phyloP scores from a whole-genome alignment of 768 basidiomycete species.

The Strobilomyces dryophilus region DNA sequence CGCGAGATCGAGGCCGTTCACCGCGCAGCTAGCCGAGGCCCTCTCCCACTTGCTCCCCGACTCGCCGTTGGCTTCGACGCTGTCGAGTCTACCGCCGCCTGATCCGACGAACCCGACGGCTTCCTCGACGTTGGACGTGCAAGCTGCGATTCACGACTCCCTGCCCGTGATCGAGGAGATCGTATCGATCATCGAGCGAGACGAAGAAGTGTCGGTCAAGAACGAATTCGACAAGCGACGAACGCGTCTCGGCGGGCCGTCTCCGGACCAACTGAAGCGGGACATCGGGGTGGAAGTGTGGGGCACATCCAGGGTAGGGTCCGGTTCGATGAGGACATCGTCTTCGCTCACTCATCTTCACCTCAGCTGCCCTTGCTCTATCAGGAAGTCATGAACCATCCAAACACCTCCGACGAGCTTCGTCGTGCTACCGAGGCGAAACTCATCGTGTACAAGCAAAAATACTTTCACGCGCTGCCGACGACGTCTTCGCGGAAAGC shows the following conservation, averaged over 20 bases:
- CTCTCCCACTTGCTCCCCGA: constrained; percentile 72
- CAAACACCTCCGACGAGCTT: constrained; percentile 71
- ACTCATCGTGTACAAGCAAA: constrained; percentile 60
- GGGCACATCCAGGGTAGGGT: constrained; percentile 52
- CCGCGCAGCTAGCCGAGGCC: constrained; percentile 55
- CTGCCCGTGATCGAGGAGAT: constrained; percentile 74
- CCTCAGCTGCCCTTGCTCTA: constrained; percentile 68
- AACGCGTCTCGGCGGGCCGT: constrained; percentile 66
- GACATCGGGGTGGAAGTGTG: constrained; percentile 68
- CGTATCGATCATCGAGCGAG: constrained; percentile 53
- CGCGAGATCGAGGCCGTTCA: neutral
- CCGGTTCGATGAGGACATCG: neutral
- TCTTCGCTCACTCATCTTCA: constrained; percentile 7
- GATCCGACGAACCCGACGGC: constrained; percentile 71
- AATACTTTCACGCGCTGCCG: constrained; percentile 60
- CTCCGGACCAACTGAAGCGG: constrained; percentile 52
- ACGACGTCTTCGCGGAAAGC: constrained; percentile 39
- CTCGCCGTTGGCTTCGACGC: constrained; percentile 56
- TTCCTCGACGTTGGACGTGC: constrained; percentile 53
- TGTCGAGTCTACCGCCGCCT: constrained; percentile 67
- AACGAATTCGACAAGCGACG: constrained; percentile 76
- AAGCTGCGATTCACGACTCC: constrained; percentile 62
- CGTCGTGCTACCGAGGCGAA: constrained; percentile 76
- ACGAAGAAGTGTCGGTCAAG: constrained; percentile 54
- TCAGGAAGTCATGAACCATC: constrained; percentile 77